These are phyloP conservation scores for Diaporthe ampelina DNA, from an alignment of 2,329 filamentous ascomycete genomes.

Conservation along the genomic window DNA sequence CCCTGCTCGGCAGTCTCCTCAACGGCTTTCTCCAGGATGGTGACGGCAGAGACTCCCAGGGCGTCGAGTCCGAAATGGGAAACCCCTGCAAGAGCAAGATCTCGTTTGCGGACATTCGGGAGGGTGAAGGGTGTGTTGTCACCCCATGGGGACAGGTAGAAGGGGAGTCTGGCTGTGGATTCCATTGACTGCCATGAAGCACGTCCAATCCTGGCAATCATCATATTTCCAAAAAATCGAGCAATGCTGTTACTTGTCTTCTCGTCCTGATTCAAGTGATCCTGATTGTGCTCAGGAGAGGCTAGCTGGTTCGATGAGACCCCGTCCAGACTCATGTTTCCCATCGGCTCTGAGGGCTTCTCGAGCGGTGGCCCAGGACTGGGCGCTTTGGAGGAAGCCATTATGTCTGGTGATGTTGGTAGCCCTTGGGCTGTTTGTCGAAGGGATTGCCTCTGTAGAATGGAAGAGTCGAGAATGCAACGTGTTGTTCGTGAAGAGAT, in stretches of 20 bases:
- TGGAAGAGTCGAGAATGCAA: too few relatives aligned
- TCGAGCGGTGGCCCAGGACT: conserved; percentile 25
- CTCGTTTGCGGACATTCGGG: conserved; percentile 44
- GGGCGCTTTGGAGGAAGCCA: background rate
- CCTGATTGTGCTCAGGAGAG: conserved; percentile 38
- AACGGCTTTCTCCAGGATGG: conserved; percentile 41
- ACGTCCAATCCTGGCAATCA: conserved; percentile 42
- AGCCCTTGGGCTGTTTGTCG: conserved; percentile 14
- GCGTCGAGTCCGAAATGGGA: conserved; percentile 44
- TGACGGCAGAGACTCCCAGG: conserved; percentile 42
- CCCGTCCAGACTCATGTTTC: conserved; percentile 37
- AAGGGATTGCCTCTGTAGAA: background rate
- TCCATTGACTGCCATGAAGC: conserved; percentile 43
- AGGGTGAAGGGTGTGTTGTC: conserved; percentile 44
- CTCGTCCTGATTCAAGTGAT: conserved; percentile 40
- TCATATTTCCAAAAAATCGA: conserved; percentile 45
- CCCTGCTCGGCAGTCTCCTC: conserved; percentile 43
- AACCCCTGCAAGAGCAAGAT: conserved; percentile 44
- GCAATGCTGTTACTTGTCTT: conserved; percentile 40
- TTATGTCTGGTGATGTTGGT: conserved; percentile 9
- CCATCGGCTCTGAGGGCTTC: conserved; percentile 31
- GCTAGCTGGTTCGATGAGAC: conserved; percentile 33
- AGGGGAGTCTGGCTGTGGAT: conserved; percentile 42
- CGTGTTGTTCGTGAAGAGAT: background rate
- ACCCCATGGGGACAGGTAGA: conserved; percentile 45